These are phyloP conservation scores for Gossypium thurberi DNA, from an alignment of 345 rosid species.

Conservation along the genomic window DNA sequence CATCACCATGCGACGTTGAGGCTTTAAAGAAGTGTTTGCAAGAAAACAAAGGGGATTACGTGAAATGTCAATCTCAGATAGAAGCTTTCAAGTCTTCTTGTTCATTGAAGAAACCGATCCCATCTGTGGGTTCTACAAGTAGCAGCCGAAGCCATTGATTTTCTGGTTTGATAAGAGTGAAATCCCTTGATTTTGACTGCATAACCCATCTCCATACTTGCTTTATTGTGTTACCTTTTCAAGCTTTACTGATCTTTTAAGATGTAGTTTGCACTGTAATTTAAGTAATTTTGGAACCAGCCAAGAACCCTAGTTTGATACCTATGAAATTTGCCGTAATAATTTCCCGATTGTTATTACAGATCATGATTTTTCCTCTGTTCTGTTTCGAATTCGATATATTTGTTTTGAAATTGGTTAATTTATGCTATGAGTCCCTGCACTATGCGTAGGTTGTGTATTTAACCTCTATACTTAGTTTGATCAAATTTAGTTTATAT, in stretches of 20 bases:
- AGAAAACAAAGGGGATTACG: constrained; percentile 70
- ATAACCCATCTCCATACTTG: not conserved
- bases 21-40: constrained; percentile 84
- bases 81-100: constrained; percentile 80
- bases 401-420: not conserved
- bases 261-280: not conserved
- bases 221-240: not conserved
- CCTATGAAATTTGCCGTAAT: not conserved
- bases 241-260: not conserved
- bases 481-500: not conserved
- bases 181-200: not conserved
- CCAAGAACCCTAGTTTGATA: not conserved
- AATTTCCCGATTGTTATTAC: not conserved
- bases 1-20: constrained; percentile 69
- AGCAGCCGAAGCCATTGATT: not conserved
- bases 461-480: too few relatives aligned
- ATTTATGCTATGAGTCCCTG: too few relatives aligned
- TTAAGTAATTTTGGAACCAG: not conserved
- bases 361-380: not conserved
- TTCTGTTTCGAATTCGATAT: not conserved
- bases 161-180: not conserved
- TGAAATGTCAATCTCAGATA: constrained; percentile 64
- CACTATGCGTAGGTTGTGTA: too few relatives aligned
- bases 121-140: constrained; percentile 11
- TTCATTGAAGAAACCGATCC: constrained; percentile 41